A percentile compares a stretch with the other conserved stretches of the same genome.
Evolutionary conservation across 208 protist genomes (phyloP).

Genomic region (Cochliopodium minus): DNA sequence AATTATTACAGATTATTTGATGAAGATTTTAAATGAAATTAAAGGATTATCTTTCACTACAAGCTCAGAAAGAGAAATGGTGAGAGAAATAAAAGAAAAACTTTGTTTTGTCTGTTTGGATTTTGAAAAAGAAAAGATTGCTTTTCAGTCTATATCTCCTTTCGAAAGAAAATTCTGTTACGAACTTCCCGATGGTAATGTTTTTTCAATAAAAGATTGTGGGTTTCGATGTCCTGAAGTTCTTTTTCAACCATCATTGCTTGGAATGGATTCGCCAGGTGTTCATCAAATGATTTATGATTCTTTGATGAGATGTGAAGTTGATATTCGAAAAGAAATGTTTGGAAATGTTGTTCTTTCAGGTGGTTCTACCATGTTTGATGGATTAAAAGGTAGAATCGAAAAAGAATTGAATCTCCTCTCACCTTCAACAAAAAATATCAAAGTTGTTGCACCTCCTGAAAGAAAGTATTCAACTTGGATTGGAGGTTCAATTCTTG

Average conservation of each 20-base stretch:
- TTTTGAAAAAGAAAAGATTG: too few species aligned
- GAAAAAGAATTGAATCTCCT: background rate
- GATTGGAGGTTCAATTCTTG: conserved; percentile 17
- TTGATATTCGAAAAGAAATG: conserved; percentile 37
- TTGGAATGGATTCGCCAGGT: conserved; percentile 20
- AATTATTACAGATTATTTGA: too few species aligned
- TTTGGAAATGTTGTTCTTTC: conserved; percentile 44
- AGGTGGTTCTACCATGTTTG: conserved; percentile 30
- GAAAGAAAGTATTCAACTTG: conserved; percentile 24
- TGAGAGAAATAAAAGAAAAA: too few species aligned
- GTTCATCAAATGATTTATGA: conserved; percentile 27
- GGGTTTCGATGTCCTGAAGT: conserved; percentile 24
- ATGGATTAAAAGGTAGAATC: background rate
- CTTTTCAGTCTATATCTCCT: too few species aligned
- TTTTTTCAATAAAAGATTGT: conserved; percentile 14
- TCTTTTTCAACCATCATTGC: conserved; percentile 24
- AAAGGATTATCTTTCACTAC: too few species aligned
- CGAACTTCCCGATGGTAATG: conserved; percentile 27
- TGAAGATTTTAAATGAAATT: too few species aligned
- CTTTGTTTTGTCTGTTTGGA: conserved; percentile 14
- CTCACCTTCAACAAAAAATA: background rate
- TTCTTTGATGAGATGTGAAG: conserved; percentile 34
- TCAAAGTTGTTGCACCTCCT: conserved; percentile 13
- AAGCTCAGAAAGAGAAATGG: conserved; percentile 12
- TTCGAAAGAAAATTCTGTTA: background rate